These are phyloP conservation scores for Pinus tabuliformis DNA, from an alignment of 75 land plant species.

Conservation along the genomic window DNA sequence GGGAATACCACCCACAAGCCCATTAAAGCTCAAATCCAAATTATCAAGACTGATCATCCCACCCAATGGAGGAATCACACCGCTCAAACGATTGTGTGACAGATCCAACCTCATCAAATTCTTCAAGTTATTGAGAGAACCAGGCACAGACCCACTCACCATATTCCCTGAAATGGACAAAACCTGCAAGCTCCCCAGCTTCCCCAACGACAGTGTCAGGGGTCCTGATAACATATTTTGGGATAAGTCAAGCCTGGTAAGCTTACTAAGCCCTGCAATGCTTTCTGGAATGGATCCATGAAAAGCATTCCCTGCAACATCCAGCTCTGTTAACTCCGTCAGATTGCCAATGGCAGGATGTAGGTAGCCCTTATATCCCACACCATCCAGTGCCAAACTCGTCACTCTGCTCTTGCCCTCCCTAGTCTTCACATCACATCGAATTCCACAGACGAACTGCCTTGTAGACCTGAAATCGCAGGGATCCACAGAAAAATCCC, in stretches of 20 bases:
- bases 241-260: constrained; percentile 48
- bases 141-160: constrained; percentile 1
- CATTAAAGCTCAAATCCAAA: constrained; percentile 14
- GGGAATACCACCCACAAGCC: constrained; percentile 13
- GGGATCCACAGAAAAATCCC: constrained; percentile 56
- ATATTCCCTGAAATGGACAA: background rate
- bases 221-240: constrained; percentile 48
- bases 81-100: background rate
- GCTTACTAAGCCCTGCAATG: constrained; percentile 18
- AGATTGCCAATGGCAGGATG: constrained; percentile 43
- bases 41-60: background rate
- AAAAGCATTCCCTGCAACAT: constrained; percentile 24
- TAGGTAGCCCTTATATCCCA: constrained; percentile 52
- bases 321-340: constrained; percentile 22
- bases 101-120: background rate
- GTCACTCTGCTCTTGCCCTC: constrained; percentile 28
- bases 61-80: constrained; percentile 4
- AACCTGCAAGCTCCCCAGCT: constrained; percentile 8
- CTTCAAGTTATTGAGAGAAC: background rate
- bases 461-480: constrained; percentile 23
- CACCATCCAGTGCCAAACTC: constrained; percentile 45
- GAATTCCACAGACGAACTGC: constrained; percentile 19
- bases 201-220: constrained; percentile 29
- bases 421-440: constrained; percentile 12
- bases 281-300: constrained; percentile 49